These are phyloP conservation scores for Fusarium pininemorale DNA, from an alignment of 2,329 filamentous ascomycete species.

Conservation along the genomic window DNA sequence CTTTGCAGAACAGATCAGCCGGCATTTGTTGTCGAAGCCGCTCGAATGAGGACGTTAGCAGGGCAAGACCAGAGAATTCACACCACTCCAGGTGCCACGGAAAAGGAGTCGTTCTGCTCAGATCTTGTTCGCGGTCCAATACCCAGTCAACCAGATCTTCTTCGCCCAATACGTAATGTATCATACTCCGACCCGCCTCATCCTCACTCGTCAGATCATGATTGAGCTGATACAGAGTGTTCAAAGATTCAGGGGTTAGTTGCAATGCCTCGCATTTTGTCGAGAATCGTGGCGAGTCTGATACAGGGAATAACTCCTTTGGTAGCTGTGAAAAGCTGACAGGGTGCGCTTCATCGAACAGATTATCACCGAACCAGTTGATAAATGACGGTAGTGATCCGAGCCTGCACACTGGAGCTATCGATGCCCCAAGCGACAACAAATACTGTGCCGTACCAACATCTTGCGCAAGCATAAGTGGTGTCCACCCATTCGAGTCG, in stretches of 20 bases:
- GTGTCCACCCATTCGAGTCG: background rate
- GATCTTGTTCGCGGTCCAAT: background rate
- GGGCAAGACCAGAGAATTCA: background rate
- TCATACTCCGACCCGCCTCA: background rate
- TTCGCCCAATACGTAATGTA: background rate
- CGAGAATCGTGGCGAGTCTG: background rate
- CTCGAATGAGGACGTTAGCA: background rate
- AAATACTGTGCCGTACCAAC: background rate
- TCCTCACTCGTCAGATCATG: background rate
- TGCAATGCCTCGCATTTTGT: fast-evolving
- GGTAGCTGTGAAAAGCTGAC: background rate
- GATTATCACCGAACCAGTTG: background rate
- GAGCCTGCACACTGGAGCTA: background rate
- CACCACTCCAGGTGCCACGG: constrained; percentile 12
- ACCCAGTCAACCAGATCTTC: background rate
- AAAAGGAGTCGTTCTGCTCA: background rate
- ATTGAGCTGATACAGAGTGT: fast-evolving
- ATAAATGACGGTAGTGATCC: background rate
- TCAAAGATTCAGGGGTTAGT: background rate
- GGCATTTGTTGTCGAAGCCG: background rate
- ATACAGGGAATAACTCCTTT: background rate
- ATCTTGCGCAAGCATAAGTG: background rate
- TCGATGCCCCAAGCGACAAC: background rate
- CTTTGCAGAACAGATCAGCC: background rate
- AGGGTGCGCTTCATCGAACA: background rate